Base-by-base conservation (phyloP, 192 early-diverging fungal species). In the Linderina pennispora region DNA sequence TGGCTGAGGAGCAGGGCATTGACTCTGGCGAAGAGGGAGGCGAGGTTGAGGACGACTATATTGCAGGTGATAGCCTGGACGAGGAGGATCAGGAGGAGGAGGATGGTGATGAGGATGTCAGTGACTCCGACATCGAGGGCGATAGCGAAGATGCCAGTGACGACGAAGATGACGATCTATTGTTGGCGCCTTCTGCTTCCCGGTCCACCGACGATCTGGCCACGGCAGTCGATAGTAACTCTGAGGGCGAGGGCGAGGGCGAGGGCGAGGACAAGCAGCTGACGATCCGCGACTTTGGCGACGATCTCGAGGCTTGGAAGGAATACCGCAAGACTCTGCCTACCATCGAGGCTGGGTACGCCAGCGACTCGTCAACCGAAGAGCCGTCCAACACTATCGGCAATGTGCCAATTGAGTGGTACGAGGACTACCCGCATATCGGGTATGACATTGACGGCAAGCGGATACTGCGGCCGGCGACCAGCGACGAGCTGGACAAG, bases 381-480 rank as follows among this genome's bases (percentile, higher is more conserved):
- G 92, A 97, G 51, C 77, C 81, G 1, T 60, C 62, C 14, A 99
- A 99, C 62, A 95, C 92, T 0, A 83, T 97, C 41, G 97, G 97
- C 42, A 92, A 96, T 46, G 80, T 99, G 24, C 93, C 97, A 7
- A 82, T 94, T 62, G 88, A 95, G 66, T 98, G 94, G 94, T 99
- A 99, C 58, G 86, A 89, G 26, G 97, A 99, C 36, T 88, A 87
- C 34, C 87, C 85, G 40, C 97, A 99, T 58, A 95, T 97, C 46
- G 97, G 97, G 28, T 99, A 99, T 62, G 85, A 91, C 53, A 72
- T 94, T 21, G 74, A 94, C 52, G 97, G 97, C 25, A 92, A 98
- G 57, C 91, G 82, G 63, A 82, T 99, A 23, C 67, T 89, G 76
- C 80, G 76, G 53, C 90, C 91, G n/a, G 84, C 83, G 13, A 86